Percentiles rank a stretch among this genome's conserved stretches.
Evolutionary conservation across 371 early-diverging fungal genomes (phyloP).

Genomic region (Smittium culicis): DNA sequence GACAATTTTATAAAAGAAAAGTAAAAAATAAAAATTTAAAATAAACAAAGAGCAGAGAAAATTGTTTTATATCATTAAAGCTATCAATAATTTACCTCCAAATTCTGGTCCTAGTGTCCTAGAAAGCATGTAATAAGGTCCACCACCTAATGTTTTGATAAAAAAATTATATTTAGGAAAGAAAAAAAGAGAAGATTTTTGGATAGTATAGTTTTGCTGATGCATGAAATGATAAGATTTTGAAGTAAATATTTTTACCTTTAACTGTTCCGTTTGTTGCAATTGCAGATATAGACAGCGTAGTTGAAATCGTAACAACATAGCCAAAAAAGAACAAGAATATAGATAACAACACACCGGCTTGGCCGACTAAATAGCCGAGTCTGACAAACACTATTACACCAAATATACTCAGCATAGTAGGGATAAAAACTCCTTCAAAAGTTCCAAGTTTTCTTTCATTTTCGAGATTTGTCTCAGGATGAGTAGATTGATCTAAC

Average conservation of each 20-base stretch:
- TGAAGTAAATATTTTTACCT: no score
- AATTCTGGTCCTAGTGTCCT: slow-evolving; percentile 58
- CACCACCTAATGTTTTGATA: slow-evolving; percentile 33
- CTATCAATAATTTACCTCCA: no score
- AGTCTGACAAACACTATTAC: slow-evolving; percentile 45
- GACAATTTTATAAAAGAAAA: no score
- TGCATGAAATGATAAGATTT: background rate
- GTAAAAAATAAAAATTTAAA: no score
- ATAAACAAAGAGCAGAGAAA: no score
- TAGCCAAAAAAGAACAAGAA: slow-evolving; percentile 41
- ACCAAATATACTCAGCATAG: slow-evolving; percentile 46
- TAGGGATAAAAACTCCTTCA: slow-evolving; percentile 48
- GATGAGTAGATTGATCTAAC: no score
- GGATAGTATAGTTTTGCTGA: no score
- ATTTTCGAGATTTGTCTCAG: background rate
- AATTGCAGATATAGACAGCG: slow-evolving; percentile 54
- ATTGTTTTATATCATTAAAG: no score
- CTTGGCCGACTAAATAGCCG: slow-evolving; percentile 44
- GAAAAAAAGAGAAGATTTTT: background rate
- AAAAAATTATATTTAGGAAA: background rate
- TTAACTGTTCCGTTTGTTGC: slow-evolving; percentile 51
- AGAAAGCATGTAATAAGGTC: slow-evolving; percentile 58
- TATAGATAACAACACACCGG: slow-evolving; percentile 40
- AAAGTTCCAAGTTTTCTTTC: slow-evolving; percentile 39
- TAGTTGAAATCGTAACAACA: slow-evolving; percentile 42